phyloP scores from a whole-genome alignment of 495 filamentous ascomycete genomes.

The Daldinia decipiens region DNA sequence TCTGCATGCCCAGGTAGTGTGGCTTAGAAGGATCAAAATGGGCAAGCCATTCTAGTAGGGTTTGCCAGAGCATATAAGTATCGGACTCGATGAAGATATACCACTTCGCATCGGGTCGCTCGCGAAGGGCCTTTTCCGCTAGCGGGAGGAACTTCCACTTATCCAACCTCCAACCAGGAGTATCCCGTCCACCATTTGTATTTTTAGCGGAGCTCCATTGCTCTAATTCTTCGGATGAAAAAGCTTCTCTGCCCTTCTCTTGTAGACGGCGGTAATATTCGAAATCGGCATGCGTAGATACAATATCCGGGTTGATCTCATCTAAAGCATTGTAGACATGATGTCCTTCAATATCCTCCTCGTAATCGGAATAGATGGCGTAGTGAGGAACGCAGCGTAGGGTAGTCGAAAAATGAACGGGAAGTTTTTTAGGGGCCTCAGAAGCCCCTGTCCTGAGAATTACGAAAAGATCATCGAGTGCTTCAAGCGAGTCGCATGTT shows the following conservation, averaged over 20 bases:
- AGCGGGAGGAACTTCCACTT: constrained; percentile 75
- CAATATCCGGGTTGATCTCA: constrained; percentile 45
- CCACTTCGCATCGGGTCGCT: constrained; percentile 65
- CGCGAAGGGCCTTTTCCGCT: constrained; percentile 60
- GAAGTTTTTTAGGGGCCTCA: constrained; percentile 59
- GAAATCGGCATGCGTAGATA: constrained; percentile 50
- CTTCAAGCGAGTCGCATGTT: constrained; percentile 41
- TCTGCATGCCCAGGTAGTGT: constrained; percentile 62
- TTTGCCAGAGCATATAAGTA: constrained; percentile 69
- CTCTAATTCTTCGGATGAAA: constrained; percentile 38
- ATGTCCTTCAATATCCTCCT: constrained; percentile 54
- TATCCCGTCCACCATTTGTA: constrained; percentile 44
- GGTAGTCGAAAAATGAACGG: constrained; percentile 59
- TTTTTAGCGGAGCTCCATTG: constrained; percentile 47
- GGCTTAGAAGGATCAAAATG: constrained; percentile 57
- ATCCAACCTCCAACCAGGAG: constrained; percentile 65
- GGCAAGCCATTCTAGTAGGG: constrained; percentile 61
- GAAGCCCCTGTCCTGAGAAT: constrained; percentile 62
- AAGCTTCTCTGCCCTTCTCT: constrained; percentile 44
- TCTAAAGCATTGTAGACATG: constrained; percentile 54
- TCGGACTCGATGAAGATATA: constrained; percentile 73
- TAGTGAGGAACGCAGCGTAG: constrained; percentile 58
- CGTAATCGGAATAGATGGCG: constrained; percentile 62
- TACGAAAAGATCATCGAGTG: constrained; percentile 48
- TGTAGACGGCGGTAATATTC: constrained; percentile 46